Conservation (phyloP, 495 filamentous ascomycete species). For the Daldinia decipiens region DNA sequence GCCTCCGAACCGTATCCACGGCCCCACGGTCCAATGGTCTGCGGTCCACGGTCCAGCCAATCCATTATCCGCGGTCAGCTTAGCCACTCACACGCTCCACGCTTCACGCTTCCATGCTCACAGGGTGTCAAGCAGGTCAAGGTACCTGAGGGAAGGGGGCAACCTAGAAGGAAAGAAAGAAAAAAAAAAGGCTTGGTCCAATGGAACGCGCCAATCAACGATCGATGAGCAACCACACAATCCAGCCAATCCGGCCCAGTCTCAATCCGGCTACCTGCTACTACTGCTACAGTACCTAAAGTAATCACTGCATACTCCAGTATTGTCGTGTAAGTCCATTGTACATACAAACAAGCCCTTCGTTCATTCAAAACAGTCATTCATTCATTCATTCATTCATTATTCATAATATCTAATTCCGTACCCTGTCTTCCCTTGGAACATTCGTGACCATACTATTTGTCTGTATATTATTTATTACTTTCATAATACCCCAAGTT, state of each 20-base stretch:
- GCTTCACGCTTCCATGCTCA: constrained; percentile 8
- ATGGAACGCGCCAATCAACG: constrained; percentile 41
- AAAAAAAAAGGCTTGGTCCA: constrained; percentile 1
- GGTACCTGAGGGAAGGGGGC: constrained; percentile 2
- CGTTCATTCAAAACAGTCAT: constrained; percentile 12
- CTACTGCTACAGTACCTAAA: constrained; percentile 28
- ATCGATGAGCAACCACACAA: constrained; percentile 30
- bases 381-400: constrained; percentile 27
- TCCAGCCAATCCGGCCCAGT: constrained; percentile 43
- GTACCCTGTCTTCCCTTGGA: constrained; percentile 24
- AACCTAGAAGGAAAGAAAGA: no score
- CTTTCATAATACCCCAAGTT: constrained; percentile 41
- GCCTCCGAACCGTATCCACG: constrained; percentile 35
- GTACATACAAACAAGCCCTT: constrained; percentile 21
- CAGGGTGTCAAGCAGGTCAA: constrained; percentile 21
- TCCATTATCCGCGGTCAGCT: constrained; percentile 37
- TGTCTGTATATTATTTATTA: constrained; percentile 45
- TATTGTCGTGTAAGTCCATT: constrained; percentile 39
- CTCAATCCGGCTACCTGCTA: constrained; percentile 46
- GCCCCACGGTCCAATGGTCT: constrained; percentile 37
- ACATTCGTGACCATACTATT: constrained; percentile 44
- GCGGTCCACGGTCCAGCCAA: constrained; percentile 27
- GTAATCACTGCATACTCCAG: constrained; percentile 36
- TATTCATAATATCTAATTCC: constrained; percentile 40
- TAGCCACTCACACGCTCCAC: constrained; percentile 35